Percentiles rank a stretch among this genome's conserved stretches.
phyloP scores from a whole-genome alignment of 257 asterid species.

The Gentiana straminea region DNA sequence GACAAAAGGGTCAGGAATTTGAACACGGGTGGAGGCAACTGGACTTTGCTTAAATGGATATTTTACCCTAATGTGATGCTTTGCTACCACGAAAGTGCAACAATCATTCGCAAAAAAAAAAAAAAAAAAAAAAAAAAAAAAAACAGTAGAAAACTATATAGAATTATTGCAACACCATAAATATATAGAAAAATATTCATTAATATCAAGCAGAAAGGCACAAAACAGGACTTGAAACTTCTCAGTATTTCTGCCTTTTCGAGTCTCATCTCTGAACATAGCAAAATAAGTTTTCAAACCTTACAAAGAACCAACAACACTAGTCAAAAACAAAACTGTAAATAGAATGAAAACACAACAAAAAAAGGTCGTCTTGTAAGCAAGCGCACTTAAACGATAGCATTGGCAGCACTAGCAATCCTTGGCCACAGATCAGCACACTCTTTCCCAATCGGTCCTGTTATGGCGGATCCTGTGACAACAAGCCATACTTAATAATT shows the following conservation, averaged over 20 bases:
- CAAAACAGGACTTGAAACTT: too few species aligned
- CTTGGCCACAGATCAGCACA: constrained; percentile 59
- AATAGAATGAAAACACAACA: not conserved
- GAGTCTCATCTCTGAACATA: not conserved
- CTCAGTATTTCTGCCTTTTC: not conserved
- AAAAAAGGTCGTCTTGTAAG: not conserved
- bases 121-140: too few species aligned
- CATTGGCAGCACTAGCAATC: constrained; percentile 53
- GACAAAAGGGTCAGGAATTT: too few species aligned
- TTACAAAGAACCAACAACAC: constrained; percentile 9
- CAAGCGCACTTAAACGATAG: constrained; percentile 25
- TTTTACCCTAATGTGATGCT: too few species aligned
- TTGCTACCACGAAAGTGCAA: too few species aligned
- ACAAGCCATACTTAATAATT: not conserved
- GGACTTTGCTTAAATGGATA: too few species aligned
- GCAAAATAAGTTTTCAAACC: not conserved
- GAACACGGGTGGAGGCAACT: too few species aligned
- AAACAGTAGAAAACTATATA: too few species aligned
- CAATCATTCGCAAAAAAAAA: too few species aligned
- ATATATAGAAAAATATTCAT: too few species aligned
- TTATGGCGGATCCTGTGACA: constrained; percentile 37
- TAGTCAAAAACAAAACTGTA: constrained; percentile 1
- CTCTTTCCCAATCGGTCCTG: constrained; percentile 47
- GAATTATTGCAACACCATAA: too few species aligned
- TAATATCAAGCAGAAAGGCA: too few species aligned